Evolutionary conservation across 148 eudicot genomes (phyloP).

Genomic region (Rhododendron simsii): DNA sequence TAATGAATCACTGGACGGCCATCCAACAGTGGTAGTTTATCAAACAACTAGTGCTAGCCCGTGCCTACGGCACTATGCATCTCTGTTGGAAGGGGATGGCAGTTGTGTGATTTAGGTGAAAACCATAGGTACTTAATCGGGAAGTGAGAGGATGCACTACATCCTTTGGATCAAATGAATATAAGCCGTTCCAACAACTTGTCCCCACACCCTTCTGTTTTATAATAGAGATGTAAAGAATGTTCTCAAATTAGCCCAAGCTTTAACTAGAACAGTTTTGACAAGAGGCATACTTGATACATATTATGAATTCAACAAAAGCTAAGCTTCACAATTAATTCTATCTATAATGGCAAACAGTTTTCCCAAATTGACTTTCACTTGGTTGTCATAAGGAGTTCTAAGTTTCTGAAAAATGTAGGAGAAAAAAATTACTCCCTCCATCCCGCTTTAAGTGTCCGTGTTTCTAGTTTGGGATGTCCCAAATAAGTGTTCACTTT

Average conservation of each 20-base stretch:
- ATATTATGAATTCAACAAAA: not conserved
- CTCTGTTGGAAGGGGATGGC: too few relatives aligned
- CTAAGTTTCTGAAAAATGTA: not conserved
- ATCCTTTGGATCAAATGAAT: too few relatives aligned
- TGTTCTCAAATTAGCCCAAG: not conserved
- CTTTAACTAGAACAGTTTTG: not conserved
- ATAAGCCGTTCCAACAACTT: too few relatives aligned
- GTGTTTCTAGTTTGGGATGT: too few relatives aligned
- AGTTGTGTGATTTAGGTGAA: too few relatives aligned
- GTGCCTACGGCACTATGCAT: too few relatives aligned
- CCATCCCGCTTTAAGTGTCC: too few relatives aligned
- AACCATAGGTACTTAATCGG: too few relatives aligned
- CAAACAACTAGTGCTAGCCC: not conserved
- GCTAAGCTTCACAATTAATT: not conserved
- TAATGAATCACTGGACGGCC: not conserved
- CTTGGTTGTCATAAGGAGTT: not conserved
- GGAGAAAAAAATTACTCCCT: not conserved
- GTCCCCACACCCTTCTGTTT: too few relatives aligned
- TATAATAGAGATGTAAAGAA: not conserved
- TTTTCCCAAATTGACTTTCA: not conserved
- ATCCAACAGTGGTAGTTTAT: not conserved
- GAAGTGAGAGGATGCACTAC: too few relatives aligned
- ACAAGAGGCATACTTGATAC: not conserved
- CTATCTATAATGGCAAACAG: constrained; percentile 16
- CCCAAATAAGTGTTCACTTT: too few relatives aligned